Conservation (phyloP, 2,329 filamentous ascomycete species). For the Fusarium paranaense region DNA sequence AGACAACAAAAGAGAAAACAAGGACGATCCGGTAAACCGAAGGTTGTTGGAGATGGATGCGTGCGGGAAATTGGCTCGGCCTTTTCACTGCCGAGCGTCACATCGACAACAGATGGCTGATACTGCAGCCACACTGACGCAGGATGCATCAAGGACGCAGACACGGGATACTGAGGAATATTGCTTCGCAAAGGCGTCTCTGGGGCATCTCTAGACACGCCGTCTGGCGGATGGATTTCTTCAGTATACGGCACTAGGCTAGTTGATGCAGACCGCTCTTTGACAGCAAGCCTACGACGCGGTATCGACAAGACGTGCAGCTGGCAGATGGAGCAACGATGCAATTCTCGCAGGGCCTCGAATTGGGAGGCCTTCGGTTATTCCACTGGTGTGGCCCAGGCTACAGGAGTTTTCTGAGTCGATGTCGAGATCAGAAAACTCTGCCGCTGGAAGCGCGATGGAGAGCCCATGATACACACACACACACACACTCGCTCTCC, state of each 20-base stretch:
- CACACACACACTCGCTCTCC: conserved; percentile 8
- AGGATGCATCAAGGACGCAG: conserved; percentile 16
- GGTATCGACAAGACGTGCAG: conserved; percentile 38
- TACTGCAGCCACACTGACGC: conserved; percentile 3
- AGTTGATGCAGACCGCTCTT: conserved; percentile 45
- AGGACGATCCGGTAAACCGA: background rate
- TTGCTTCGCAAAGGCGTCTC: conserved; percentile 3
- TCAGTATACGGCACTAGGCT: conserved; percentile 29
- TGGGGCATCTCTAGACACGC: background rate
- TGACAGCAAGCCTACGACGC: conserved; percentile 39
- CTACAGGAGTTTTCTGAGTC: conserved; percentile 4
- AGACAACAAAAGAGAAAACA: conserved; percentile 38
- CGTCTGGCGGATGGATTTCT: conserved; percentile 23
- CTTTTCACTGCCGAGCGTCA: conserved; percentile 7
- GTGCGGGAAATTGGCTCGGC: conserved; percentile 20
- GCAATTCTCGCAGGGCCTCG: conserved; percentile 29
- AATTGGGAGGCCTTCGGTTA: conserved; percentile 26
- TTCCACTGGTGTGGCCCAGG: conserved; percentile 15
- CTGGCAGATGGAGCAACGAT: conserved; percentile 21
- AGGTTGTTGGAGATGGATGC: background rate
- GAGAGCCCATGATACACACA: conserved; percentile 24
- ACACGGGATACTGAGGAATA: background rate
- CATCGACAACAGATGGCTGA: conserved; percentile 6
- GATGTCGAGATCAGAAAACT: background rate
- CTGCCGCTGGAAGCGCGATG: conserved; percentile 35